Evolutionary conservation across 306 rosid species (phyloP).

Genomic region (Rubus parviflorus): DNA sequence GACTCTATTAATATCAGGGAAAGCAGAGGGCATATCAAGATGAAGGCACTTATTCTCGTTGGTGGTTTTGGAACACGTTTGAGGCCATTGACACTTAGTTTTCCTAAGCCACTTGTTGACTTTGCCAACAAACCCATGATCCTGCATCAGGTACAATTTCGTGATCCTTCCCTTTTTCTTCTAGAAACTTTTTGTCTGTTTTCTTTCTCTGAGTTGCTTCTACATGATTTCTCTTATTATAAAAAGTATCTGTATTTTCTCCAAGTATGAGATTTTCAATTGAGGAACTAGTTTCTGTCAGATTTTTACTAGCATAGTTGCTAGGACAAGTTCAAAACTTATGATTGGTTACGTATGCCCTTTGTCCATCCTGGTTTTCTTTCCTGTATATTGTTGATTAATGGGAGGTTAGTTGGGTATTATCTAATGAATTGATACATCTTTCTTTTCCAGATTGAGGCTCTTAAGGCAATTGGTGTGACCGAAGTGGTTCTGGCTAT

Average conservation of each 20-base stretch:
- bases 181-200: neutral
- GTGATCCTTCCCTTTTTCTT: slow-evolving; percentile 1
- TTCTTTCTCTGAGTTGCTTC: neutral
- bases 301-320: too few species aligned
- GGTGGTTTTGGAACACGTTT: slow-evolving; percentile 99
- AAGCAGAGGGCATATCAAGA: slow-evolving; percentile 44
- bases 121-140: slow-evolving; percentile 99
- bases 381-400: neutral
- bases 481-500: slow-evolving; percentile 94
- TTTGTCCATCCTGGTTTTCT: too few species aligned
- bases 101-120: slow-evolving; percentile 99
- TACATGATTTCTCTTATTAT: too few species aligned
- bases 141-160: slow-evolving; percentile 84
- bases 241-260: neutral
- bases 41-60: slow-evolving; percentile 98
- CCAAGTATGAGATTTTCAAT: too few species aligned
- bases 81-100: slow-evolving; percentile 99
- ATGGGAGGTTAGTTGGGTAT: too few species aligned
- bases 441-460: slow-evolving; percentile 70
- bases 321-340: too few species aligned
- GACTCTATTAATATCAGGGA: slow-evolving; percentile 35
- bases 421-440: slow-evolving; percentile 4
- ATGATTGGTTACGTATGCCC: too few species aligned
- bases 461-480: slow-evolving; percentile 93
- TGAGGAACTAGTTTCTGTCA: too few species aligned